A percentile compares a stretch with the other conserved stretches of the same genome.
These are phyloP conservation scores for Oryza punctata DNA, from an alignment of 176 grass and related monocot species.

Conservation along the genomic window DNA sequence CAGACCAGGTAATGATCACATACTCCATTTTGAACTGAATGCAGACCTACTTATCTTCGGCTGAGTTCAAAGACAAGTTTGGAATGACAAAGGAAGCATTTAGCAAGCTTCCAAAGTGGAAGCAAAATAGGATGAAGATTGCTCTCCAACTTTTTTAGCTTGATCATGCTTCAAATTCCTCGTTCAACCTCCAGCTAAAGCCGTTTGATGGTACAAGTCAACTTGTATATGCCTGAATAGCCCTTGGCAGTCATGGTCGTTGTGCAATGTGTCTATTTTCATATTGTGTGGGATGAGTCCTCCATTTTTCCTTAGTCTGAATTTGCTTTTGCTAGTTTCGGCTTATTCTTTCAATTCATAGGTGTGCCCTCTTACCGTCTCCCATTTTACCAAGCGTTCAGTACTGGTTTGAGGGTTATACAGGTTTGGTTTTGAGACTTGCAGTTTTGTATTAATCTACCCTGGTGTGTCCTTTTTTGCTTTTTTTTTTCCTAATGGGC, in stretches of 20 bases:
- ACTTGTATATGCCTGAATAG: conserved; percentile 24
- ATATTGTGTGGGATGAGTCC: background rate
- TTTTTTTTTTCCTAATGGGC: conserved; percentile 34
- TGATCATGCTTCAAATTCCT: conserved; percentile 27
- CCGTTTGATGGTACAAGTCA: conserved; percentile 18
- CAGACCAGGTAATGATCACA: background rate
- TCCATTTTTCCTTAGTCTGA: conserved; percentile 36
- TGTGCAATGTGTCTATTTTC: conserved; percentile 35
- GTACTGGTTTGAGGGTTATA: conserved; percentile 44
- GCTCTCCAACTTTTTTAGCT: conserved; percentile 77
- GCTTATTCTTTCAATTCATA: conserved; percentile 48
- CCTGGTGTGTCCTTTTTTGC: conserved; percentile 26
- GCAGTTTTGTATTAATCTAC: conserved; percentile 37
- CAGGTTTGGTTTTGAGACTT: conserved; percentile 61
- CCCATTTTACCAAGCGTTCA: conserved; percentile 24
- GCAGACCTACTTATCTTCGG: conserved; percentile 81
- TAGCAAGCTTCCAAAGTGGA: conserved; percentile 84
- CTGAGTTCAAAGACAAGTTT: conserved; percentile 89
- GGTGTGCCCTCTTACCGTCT: conserved; percentile 27
- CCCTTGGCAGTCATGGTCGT: conserved; percentile 4
- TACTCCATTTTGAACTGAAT: conserved; percentile 23
- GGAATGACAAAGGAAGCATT: conserved; percentile 83
- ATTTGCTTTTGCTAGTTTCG: conserved; percentile 48
- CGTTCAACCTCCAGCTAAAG: conserved; percentile 34
- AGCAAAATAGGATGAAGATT: conserved; percentile 83